Conservation (phyloP, 371 early-diverging fungal genomes). For the Mucor ambiguus region DNA sequence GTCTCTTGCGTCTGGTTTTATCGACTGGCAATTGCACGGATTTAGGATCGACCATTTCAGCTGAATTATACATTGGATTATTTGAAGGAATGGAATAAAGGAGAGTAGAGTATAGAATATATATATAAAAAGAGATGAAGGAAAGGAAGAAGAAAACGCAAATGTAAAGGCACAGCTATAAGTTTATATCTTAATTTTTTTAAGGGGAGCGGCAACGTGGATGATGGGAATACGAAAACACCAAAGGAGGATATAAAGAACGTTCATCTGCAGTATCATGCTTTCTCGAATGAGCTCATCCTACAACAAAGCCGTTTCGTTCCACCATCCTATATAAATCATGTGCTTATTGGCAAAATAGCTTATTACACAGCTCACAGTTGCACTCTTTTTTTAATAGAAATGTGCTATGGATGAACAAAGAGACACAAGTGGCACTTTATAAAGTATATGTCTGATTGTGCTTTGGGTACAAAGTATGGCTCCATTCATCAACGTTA, state of each 20-base stretch:
- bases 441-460: background rate
- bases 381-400: background rate
- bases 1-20: constrained; percentile 45
- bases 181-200: constrained; percentile 13
- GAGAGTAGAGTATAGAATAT: constrained; percentile 1
- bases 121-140: constrained; percentile 5
- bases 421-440: background rate
- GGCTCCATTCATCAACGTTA: background rate
- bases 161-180: background rate
- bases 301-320: background rate
- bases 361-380: background rate
- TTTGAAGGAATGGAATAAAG: constrained; percentile 9
- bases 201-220: constrained; percentile 23
- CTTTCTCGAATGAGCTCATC: constrained; percentile 7
- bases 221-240: constrained; percentile 19
- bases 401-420: background rate
- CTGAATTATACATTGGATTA: constrained; percentile 4
- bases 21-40: constrained; percentile 30
- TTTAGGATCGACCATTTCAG: constrained; percentile 1
- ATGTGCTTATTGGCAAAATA: background rate
- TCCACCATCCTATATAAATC: constrained; percentile 15
- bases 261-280: constrained; percentile 14
- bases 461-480: background rate
- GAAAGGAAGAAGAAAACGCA: constrained; percentile 5
- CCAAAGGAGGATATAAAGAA: constrained; percentile 27